Percentiles rank a stretch among this genome's conserved stretches.
phyloP scores from a whole-genome alignment of 805 yeast genomes.

The Cyberlindnera subsufficiens region DNA sequence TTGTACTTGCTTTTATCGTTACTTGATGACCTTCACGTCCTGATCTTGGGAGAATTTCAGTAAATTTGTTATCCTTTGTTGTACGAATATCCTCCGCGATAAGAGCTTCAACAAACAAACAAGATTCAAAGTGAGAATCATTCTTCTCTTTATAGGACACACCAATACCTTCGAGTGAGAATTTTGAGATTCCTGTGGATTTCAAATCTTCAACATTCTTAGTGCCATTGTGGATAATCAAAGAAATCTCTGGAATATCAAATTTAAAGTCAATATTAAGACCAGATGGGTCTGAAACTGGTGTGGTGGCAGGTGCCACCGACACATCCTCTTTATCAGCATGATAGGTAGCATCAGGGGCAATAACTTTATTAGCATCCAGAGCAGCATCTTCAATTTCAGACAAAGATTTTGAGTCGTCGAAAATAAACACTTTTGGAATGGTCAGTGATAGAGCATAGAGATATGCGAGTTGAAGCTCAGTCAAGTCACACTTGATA shows the following conservation, averaged over 20 bases:
- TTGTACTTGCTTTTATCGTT: constrained; percentile 44
- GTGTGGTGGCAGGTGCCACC: constrained; percentile 19
- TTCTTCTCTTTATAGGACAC: constrained; percentile 44
- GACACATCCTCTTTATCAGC: constrained; percentile 8
- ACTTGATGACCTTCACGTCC: constrained; percentile 66
- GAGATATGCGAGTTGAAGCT: constrained; percentile 59
- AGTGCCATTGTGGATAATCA: constrained; percentile 56
- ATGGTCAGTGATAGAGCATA: constrained; percentile 50
- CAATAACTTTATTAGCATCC: constrained; percentile 50
- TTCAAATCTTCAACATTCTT: constrained; percentile 28
- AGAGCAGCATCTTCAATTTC: constrained; percentile 61
- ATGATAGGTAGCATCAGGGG: constrained; percentile 26
- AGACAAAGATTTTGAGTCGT: constrained; percentile 36
- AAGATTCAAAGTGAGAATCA: constrained; percentile 52
- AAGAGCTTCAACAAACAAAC: constrained; percentile 63
- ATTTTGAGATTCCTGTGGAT: constrained; percentile 42
- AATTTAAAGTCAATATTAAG: constrained; percentile 43
- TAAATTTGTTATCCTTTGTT: constrained; percentile 59
- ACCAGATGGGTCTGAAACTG: constrained; percentile 15
- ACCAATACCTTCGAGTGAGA: constrained; percentile 56
- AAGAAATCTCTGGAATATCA: constrained; percentile 54
- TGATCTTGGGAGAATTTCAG: constrained; percentile 73
- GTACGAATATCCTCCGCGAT: constrained; percentile 70
- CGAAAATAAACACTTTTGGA: constrained; percentile 45
- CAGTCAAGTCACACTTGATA: constrained; percentile 61